Percentiles rank a stretch among this genome's conserved stretches.
These are phyloP conservation scores for Auxenochlorella protothecoides DNA, from an alignment of 139 green algal species.

Conservation along the genomic window DNA sequence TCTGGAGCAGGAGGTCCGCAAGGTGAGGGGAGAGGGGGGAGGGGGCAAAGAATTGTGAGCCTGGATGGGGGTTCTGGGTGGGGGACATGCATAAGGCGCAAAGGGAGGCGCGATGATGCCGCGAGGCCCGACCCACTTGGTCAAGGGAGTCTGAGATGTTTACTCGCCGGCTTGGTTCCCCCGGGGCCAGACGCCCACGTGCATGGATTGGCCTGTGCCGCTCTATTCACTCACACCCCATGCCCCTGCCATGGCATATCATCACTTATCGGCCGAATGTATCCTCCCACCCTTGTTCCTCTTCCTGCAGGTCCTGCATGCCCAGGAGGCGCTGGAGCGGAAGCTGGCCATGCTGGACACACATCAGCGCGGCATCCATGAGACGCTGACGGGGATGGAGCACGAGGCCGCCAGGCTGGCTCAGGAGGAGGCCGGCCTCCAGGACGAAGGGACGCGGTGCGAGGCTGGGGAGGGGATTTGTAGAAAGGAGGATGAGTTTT, in stretches of 20 bases:
- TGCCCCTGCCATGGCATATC: too few species aligned
- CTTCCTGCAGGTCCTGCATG: slow-evolving; percentile 35
- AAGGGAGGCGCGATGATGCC: too few species aligned
- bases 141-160: too few species aligned
- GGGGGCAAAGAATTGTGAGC: too few species aligned
- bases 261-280: too few species aligned
- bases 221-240: too few species aligned
- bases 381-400: slow-evolving; percentile 49
- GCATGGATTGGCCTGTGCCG: too few species aligned
- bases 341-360: slow-evolving; percentile 79
- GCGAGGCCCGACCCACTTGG: too few species aligned
- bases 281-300: background rate
- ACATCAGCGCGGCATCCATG: slow-evolving; percentile 73
- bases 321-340: slow-evolving; percentile 63
- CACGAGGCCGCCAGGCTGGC: slow-evolving; percentile 57
- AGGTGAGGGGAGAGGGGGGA: background rate
- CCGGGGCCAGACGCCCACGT: too few species aligned
- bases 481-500: slow-evolving; percentile 22
- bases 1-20: slow-evolving; percentile 52
- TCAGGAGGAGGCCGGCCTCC: slow-evolving; percentile 18
- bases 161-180: too few species aligned
- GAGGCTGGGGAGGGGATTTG: background rate
- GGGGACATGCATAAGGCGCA: too few species aligned
- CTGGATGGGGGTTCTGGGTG: too few species aligned
- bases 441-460: slow-evolving; percentile 20